Evolutionary conservation across 257 asterid genomes (phyloP).

Genomic region (Ilex aquifolium): DNA sequence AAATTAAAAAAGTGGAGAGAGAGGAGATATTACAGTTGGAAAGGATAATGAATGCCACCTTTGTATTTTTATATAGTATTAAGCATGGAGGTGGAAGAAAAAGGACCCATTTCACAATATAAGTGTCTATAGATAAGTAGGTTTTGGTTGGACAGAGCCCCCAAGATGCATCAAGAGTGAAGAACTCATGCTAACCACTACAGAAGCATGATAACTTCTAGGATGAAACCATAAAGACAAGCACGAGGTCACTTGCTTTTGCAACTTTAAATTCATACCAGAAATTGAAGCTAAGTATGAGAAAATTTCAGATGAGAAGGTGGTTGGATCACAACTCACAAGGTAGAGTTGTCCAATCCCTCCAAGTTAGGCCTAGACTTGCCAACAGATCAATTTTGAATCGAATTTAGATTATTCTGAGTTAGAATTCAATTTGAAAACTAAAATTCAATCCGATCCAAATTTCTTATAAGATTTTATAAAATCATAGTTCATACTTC

Average conservation of each 20-base stretch:
- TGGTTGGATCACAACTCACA: slow-evolving; percentile 18
- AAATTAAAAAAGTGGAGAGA: background rate
- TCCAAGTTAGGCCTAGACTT: no score
- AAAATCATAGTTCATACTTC: no score
- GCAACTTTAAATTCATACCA: slow-evolving; percentile 39
- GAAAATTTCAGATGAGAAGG: slow-evolving; percentile 12
- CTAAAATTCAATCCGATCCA: no score
- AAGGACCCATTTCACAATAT: slow-evolving; percentile 40
- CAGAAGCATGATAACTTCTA: slow-evolving; percentile 26
- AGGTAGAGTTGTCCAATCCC: slow-evolving; percentile 17
- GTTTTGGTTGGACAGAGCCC: slow-evolving; percentile 27
- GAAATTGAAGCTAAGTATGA: slow-evolving; percentile 22
- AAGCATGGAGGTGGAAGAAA: slow-evolving; percentile 17
- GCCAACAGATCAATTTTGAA: no score
- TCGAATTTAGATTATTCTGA: no score
- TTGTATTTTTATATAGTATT: slow-evolving; percentile 16
- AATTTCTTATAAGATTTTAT: no score
- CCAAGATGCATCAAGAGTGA: slow-evolving; percentile 8
- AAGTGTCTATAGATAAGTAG: slow-evolving; percentile 21
- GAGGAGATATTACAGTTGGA: slow-evolving; percentile 23
- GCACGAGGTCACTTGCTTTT: slow-evolving; percentile 38
- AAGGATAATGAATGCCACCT: slow-evolving; percentile 19
- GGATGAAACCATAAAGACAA: slow-evolving; percentile 20
- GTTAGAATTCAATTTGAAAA: no score
- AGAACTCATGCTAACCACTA: slow-evolving; percentile 58